Evolutionary conservation across 805 yeast genomes (phyloP).

Genomic region (Kockiozyma suomiensis): DNA sequence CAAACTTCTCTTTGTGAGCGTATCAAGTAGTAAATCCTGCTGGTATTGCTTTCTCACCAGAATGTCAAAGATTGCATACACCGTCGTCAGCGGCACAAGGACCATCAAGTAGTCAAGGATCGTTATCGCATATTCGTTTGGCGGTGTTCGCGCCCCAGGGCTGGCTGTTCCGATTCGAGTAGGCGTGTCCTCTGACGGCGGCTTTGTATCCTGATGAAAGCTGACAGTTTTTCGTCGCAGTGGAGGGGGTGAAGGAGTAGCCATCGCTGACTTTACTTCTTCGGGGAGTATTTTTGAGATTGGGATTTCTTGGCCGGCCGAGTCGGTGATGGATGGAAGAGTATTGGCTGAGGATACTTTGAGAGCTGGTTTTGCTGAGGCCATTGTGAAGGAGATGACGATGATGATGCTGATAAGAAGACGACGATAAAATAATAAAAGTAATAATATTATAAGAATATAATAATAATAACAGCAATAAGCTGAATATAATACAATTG

Average conservation of each 20-base stretch:
- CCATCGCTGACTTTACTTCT: conserved; percentile 2
- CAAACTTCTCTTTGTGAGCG: conserved; percentile 29
- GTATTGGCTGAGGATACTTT: conserved; percentile 5
- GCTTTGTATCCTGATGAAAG: conserved; percentile 30
- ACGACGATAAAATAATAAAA: no score
- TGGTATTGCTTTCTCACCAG: conserved; percentile 45
- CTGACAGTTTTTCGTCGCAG: conserved; percentile 15
- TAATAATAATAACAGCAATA: no score
- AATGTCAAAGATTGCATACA: conserved; percentile 42
- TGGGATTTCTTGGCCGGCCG: conserved; percentile 4
- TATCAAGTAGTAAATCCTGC: conserved; percentile 35
- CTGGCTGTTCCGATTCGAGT: conserved; percentile 9
- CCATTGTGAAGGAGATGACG: no score
- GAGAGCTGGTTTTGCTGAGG: conserved; percentile 15
- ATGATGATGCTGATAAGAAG: no score
- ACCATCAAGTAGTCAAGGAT: conserved; percentile 39
- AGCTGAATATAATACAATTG: no score
- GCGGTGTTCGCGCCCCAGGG: no score
- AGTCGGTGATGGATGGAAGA: conserved; percentile 11
- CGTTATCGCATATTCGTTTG: conserved; percentile 37
- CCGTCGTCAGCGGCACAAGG: conserved; percentile 42
- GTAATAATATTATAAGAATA: no score
- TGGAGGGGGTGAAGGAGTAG: conserved; percentile 1
- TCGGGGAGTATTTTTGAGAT: not conserved
- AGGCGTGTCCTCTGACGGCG: conserved; percentile 27